Evolutionary conservation across 2,329 filamentous ascomycete species (phyloP).

Genomic region (Pseudonectria foliicola): DNA sequence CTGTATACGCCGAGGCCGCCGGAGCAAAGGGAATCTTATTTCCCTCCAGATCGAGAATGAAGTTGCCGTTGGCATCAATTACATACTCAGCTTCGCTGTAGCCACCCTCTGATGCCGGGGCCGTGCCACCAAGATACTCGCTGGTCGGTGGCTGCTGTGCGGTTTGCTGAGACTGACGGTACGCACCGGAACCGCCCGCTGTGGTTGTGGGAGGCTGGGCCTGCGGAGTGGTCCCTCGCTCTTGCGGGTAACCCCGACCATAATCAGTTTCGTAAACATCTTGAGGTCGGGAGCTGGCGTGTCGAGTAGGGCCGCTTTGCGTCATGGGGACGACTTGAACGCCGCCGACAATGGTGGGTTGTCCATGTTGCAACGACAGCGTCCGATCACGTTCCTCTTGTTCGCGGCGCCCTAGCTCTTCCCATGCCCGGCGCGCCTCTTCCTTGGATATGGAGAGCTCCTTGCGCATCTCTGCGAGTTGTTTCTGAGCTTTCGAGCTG

Average conservation of each 20-base stretch:
- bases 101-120: constrained; percentile 47
- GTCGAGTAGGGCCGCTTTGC: constrained; percentile 55
- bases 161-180: constrained; percentile 15
- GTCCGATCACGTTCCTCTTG: constrained; percentile 88
- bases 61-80: constrained; percentile 53
- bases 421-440: constrained; percentile 91
- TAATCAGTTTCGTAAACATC: constrained; percentile 24
- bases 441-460: constrained; percentile 94
- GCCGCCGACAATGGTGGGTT: constrained; percentile 82
- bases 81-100: constrained; percentile 68
- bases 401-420: constrained; percentile 87
- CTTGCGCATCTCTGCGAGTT: constrained; percentile 83
- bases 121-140: constrained; percentile 16
- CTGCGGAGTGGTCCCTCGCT: constrained; percentile 37
- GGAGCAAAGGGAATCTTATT: constrained; percentile 48
- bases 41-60: constrained; percentile 54
- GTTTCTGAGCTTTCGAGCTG: constrained; percentile 67
- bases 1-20: constrained; percentile 36
- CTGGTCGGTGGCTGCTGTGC: constrained; percentile 11
- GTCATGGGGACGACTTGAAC: constrained; percentile 95
- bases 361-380: constrained; percentile 75
- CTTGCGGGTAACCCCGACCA: constrained; percentile 24
- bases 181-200: constrained; percentile 21
- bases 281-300: constrained; percentile 36
- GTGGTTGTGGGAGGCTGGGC: constrained; percentile 27